Conservation (phyloP, 768 basidiomycete species). For the Termitomyces sp. region DNA sequence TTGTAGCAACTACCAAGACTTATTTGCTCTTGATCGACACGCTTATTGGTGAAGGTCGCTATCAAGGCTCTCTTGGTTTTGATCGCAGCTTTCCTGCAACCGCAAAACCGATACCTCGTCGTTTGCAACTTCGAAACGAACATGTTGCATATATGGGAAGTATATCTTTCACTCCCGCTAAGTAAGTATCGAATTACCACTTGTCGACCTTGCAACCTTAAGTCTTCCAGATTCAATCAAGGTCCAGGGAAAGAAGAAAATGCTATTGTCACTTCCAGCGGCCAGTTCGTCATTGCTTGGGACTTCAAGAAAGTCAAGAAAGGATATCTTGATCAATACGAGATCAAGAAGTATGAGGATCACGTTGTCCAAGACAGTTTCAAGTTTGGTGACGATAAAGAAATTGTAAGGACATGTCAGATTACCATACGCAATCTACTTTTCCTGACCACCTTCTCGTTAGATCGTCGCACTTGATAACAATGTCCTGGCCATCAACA, state of each 20-base stretch:
- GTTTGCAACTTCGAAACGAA: constrained; percentile 83
- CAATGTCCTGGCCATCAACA: constrained; percentile 90
- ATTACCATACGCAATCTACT: not conserved
- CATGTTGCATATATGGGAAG: constrained; percentile 94
- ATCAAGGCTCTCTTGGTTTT: constrained; percentile 80
- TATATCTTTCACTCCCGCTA: constrained; percentile 89
- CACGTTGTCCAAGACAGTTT: constrained; percentile 96
- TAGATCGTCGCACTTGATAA: constrained; percentile 94
- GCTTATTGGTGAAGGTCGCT: constrained; percentile 86
- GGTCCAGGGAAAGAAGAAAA: constrained; percentile 87
- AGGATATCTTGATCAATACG: constrained; percentile 86
- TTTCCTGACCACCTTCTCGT: constrained; percentile 6
- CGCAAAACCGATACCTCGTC: constrained; percentile 85
- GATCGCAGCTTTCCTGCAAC: constrained; percentile 94
- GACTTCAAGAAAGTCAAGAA: constrained; percentile 96
- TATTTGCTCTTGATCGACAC: constrained; percentile 95
- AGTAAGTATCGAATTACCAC: constrained; percentile 39
- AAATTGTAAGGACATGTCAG: constrained; percentile 51
- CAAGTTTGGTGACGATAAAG: constrained; percentile 95
- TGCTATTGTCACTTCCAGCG: constrained; percentile 92
- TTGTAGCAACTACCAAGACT: constrained; percentile 93
- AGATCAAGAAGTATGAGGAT: constrained; percentile 95
- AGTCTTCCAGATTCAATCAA: constrained; percentile 74
- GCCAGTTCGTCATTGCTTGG: constrained; percentile 92
- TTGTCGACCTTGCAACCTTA: not conserved